A percentile compares a stretch with the other conserved stretches of the same genome.
phyloP scores from a whole-genome alignment of 768 basidiomycete species.

The Boletales sp. region DNA sequence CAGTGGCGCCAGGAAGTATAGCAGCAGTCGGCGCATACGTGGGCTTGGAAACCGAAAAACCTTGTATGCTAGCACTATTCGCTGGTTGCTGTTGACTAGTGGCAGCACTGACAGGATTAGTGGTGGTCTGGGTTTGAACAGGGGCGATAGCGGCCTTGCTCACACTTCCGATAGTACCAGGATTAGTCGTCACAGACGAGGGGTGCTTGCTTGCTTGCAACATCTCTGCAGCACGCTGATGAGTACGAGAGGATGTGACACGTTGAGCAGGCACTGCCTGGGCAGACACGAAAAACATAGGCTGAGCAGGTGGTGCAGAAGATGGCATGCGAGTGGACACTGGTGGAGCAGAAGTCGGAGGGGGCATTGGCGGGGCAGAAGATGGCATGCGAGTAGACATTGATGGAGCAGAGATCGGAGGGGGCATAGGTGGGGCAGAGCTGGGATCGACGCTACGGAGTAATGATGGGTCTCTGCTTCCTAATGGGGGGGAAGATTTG shows the following conservation, averaged over 20 bases:
- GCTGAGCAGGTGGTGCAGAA: slow-evolving; percentile 23
- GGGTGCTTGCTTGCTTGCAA: slow-evolving; percentile 19
- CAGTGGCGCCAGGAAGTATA: slow-evolving; percentile 1
- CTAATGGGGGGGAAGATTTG: slow-evolving; percentile 21
- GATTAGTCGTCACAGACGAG: background rate
- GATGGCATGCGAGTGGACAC: slow-evolving; percentile 15
- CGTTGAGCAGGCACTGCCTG: slow-evolving; percentile 17
- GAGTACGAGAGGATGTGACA: slow-evolving; percentile 17
- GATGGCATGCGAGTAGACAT: slow-evolving; percentile 14
- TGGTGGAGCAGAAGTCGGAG: slow-evolving; percentile 11
- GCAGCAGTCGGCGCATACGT: slow-evolving; percentile 3
- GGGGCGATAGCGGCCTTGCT: slow-evolving; percentile 7
- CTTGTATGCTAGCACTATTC: slow-evolving; percentile 6
- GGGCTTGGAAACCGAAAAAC: slow-evolving; percentile 7
- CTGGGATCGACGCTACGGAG: slow-evolving; percentile 11
- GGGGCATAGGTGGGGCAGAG: background rate
- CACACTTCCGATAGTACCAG: background rate
- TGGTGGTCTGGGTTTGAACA: slow-evolving; percentile 2
- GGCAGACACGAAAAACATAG: slow-evolving; percentile 4
- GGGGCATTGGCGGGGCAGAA: slow-evolving; percentile 24
- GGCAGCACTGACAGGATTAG: background rate
- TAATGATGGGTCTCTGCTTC: slow-evolving; percentile 13
- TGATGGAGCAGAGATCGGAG: slow-evolving; percentile 6
- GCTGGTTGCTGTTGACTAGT: slow-evolving; percentile 9
- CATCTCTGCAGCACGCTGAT: slow-evolving; percentile 24